phyloP scores from a whole-genome alignment of 2,329 filamentous ascomycete species.

The Penicillium crustosum region DNA sequence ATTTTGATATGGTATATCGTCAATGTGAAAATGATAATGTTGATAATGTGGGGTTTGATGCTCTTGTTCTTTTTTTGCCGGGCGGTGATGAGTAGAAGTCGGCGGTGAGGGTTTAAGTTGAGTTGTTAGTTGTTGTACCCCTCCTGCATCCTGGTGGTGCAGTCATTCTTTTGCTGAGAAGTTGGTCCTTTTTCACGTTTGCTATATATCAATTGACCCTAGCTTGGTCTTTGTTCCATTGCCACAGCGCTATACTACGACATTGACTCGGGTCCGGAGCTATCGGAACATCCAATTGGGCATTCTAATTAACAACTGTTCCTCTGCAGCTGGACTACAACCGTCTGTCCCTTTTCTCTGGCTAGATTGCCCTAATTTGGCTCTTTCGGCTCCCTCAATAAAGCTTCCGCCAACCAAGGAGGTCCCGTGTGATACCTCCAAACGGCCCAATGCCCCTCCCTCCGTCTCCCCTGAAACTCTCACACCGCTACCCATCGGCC shows the following conservation, averaged over 20 bases:
- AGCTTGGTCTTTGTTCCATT: background rate
- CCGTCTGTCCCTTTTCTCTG: background rate
- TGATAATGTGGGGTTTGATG: slow-evolving; percentile 24
- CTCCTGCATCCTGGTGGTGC: slow-evolving; percentile 9
- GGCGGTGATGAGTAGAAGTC: slow-evolving; percentile 8
- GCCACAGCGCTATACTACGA: background rate
- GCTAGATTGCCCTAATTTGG: background rate
- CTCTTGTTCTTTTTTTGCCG: slow-evolving; percentile 21
- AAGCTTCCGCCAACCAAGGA: background rate
- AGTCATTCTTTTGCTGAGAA: slow-evolving; percentile 8
- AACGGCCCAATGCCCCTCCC: slow-evolving; percentile 29
- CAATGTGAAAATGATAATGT: background rate
- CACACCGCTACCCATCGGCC: slow-evolving; percentile 42
- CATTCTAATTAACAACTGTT: background rate
- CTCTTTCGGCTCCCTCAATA: background rate
- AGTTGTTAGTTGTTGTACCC: background rate
- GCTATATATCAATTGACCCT: slow-evolving; percentile 1
- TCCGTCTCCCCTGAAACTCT: slow-evolving; percentile 38
- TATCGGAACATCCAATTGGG: background rate
- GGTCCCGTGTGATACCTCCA: slow-evolving; percentile 6
- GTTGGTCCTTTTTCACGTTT: slow-evolving; percentile 4
- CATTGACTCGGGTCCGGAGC: slow-evolving; percentile 3
- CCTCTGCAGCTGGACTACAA: slow-evolving; percentile 9
- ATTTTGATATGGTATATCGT: slow-evolving; percentile 48
- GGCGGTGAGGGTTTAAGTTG: slow-evolving; percentile 1